Conservation (phyloP, 1,284 basidiomycete genomes). For the Mycena sp. region DNA sequence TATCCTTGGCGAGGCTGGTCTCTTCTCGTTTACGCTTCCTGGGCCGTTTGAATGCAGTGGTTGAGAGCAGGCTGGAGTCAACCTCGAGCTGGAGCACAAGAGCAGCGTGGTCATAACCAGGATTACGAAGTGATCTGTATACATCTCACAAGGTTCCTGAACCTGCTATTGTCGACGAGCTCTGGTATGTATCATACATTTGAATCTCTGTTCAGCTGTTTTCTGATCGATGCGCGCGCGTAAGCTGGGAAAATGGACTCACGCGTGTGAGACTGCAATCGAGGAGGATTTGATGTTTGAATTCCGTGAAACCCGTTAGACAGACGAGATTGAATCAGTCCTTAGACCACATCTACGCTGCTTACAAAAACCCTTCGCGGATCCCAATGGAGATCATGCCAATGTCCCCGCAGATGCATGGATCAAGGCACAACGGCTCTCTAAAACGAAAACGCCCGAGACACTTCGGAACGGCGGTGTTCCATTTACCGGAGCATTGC, state of each 20-base stretch:
- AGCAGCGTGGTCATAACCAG: too few species aligned
- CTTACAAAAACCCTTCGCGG: not conserved
- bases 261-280: not conserved
- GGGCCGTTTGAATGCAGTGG: too few species aligned
- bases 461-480: not conserved
- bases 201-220: not conserved
- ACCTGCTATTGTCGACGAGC: not conserved
- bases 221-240: too few species aligned
- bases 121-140: too few species aligned
- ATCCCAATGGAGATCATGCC: not conserved
- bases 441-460: not conserved
- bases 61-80: too few species aligned
- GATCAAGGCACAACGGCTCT: too few species aligned
- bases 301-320: not conserved
- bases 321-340: not conserved
- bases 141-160: not conserved
- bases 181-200: not conserved
- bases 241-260: constrained; percentile 5
- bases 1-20: too few species aligned
- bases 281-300: not conserved
- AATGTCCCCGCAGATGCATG: not conserved
- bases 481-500: not conserved
- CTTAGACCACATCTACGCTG: not conserved
- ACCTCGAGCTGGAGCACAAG: too few species aligned
- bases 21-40: too few species aligned